Base-by-base conservation (phyloP, 257 asterid genomes). In the Solanum sitiens region DNA sequence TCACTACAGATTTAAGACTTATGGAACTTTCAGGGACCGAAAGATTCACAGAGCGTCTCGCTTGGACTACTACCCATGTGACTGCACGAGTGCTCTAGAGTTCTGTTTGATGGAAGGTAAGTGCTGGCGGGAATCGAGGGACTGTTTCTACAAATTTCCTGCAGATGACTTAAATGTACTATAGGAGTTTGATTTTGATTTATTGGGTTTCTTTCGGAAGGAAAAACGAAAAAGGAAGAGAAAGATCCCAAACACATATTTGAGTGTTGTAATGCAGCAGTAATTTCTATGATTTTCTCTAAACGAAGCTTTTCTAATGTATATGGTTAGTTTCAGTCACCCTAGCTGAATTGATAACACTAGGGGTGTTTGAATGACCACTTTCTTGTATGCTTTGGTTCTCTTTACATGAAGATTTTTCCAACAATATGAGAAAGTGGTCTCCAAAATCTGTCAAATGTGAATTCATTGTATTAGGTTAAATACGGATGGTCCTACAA, bases 321-420 rank as follows among this genome's bases (percentile, higher is more conserved):
- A 40, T 12, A 63, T 63, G 83, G 83, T 40, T 12, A 23, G n/a
- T 40, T 39, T 75, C 33, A 39, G 83, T 75, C 7, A 8, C 59
- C 83, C 18, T 72, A 16, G 8, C 45, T 42, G 33, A 23, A 76
- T 45, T 12, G 25, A 79, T 15, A 45, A 79, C n/a, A 25, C 14
- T 44, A 14, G 37, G 84, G 40, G 40, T 79, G 65, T 79, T 44
- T 44, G 65, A 79, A 94, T 98, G 30, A 39, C 47, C 27, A 11
- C 18, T 20, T 73, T 37, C 32, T 74, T 20, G 50, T 74, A 20
- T 68, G 39, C 39, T 13, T 68, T 68, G 18, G 25, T 68, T 68
- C 74, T 68, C 74, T 12, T 13, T 68, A 3, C 73, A 67, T 25
- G 18, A 67, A 10, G 33, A 65, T 13, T 68, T 27, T 68, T 6